Conservation (phyloP, 2,329 filamentous ascomycete species). For the Verticillium nonalfalfae region DNA sequence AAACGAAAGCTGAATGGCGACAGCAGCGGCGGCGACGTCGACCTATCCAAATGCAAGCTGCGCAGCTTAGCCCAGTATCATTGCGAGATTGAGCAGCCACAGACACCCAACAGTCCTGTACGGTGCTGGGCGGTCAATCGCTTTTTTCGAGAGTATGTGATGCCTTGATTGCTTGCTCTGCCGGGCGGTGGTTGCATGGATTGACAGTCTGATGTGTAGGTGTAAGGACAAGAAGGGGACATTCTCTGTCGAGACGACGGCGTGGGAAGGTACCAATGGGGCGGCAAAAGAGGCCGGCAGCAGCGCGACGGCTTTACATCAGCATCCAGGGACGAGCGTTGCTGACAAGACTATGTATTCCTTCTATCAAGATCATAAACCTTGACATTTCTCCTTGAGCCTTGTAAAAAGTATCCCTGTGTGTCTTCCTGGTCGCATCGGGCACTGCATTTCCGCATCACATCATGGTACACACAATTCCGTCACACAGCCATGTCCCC, state of each 20-base stretch:
- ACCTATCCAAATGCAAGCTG: slow-evolving; percentile 50
- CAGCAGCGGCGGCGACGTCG: slow-evolving; percentile 28
- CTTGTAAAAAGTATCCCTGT: not conserved
- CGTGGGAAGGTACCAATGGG: slow-evolving; percentile 42
- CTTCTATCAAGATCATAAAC: not conserved
- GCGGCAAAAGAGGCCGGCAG: not conserved
- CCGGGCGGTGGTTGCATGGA: not conserved
- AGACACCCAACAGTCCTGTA: slow-evolving; percentile 37
- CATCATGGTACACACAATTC: too few relatives aligned
- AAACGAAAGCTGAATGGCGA: slow-evolving; percentile 41
- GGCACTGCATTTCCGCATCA: too few relatives aligned
- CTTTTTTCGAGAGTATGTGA: slow-evolving; percentile 51
- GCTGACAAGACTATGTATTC: slow-evolving; percentile 1
- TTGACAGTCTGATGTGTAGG: slow-evolving; percentile 26
- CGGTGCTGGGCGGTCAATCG: slow-evolving; percentile 52
- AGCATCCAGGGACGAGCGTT: not conserved
- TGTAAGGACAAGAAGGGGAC: slow-evolving; percentile 50
- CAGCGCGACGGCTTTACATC: not conserved
- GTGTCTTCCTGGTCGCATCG: not conserved
- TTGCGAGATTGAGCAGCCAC: slow-evolving; percentile 46
- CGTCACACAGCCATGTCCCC: too few relatives aligned
- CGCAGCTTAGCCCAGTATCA: slow-evolving; percentile 55
- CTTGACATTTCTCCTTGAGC: not conserved
- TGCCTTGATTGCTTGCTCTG: too few relatives aligned
- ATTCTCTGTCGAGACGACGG: slow-evolving; percentile 59